Evolutionary conservation across 345 rosid species (phyloP), one percentile per base, ranked within the genome.

Genomic region (Trapa bicornis): DNA sequence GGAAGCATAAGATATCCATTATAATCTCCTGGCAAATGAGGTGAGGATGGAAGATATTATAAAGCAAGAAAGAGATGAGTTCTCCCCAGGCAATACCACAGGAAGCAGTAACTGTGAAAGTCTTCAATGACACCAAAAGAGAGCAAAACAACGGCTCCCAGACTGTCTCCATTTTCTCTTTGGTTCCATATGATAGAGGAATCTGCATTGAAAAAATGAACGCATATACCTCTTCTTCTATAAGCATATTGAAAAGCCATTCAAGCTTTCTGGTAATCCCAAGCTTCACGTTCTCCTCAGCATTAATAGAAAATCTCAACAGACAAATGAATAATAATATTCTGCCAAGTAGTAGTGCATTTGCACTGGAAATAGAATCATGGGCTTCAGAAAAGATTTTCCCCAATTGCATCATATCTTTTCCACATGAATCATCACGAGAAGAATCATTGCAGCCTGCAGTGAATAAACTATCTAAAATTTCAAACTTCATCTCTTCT

Each of bases 11-110:
- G 53, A 94, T 87, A 70, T 94, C 99, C 84, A 78, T 67, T 38
- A 87, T 76, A 66, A 86, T 80, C 80, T 94, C 95, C 83, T 83
- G 78, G 73, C 99, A 91, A 70, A 89, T 84, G 73, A 78, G 78
- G 76, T 94, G 92, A 58, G 96, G 95, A 77, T 94, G 96, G 75
- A 86, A 82, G 68, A 94, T 78, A 81, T 88, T 94, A 61, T 85
- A 84, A 42, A 88, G 76, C 75, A 94, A 72, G 80, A 89, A 85
- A 76, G 74, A 76, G 65, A 76, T 80, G 45, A 91, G 12, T 60
- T 85, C 92, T 76, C 67, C 80, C 97, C 96, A 87, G 58, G 82
- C 92, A 13, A 65, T 64, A 76, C 82, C 80, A 74, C 91, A 76
- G 66, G 87, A 87, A 47, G 77, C 78, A 60, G 77, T 84, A 65